Percentiles rank a stretch among this genome's conserved stretches.
phyloP scores from a whole-genome alignment of 2,329 filamentous ascomycete genomes.

The Daldinia eschscholtzii region DNA sequence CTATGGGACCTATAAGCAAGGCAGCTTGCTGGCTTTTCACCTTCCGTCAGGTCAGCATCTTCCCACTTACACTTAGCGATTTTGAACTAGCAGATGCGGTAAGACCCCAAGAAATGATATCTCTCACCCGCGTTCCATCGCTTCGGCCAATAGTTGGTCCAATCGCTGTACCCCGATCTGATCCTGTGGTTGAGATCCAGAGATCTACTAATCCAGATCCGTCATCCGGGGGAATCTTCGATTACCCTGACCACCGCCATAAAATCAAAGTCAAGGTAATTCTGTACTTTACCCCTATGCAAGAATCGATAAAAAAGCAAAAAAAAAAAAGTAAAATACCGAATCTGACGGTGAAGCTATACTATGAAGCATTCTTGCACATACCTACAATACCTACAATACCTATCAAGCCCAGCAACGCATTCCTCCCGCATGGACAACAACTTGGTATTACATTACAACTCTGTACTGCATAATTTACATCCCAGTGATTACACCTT shows the following conservation, averaged over 20 bases:
- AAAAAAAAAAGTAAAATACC: slow-evolving; percentile 19
- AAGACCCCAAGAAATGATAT: slow-evolving; percentile 16
- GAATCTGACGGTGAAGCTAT: slow-evolving; percentile 24
- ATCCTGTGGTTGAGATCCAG: slow-evolving; percentile 37
- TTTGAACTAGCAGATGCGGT: slow-evolving; percentile 9
- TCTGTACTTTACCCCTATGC: slow-evolving; percentile 7
- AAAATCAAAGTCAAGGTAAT: slow-evolving; percentile 2
- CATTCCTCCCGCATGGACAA: slow-evolving; percentile 2
- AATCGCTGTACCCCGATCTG: slow-evolving; percentile 40
- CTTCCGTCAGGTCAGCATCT: neutral
- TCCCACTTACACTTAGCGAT: neutral
- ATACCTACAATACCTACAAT: too few species aligned
- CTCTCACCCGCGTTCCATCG: slow-evolving; percentile 26
- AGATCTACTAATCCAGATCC: slow-evolving; percentile 45
- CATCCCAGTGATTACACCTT: neutral
- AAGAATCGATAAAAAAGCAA: slow-evolving; percentile 17
- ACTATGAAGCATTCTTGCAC: neutral
- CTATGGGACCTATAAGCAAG: slow-evolving; percentile 4
- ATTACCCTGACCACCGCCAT: slow-evolving; percentile 9
- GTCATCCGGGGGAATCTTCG: slow-evolving; percentile 37
- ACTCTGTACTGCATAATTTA: too few species aligned
- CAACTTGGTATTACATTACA: neutral
- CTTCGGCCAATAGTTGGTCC: slow-evolving; percentile 22
- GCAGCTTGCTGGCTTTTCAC: slow-evolving; percentile 3
- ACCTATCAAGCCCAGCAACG: neutral